Evolutionary conservation across 441 rosid genomes (phyloP), one percentile per base, ranked within the genome.

Genomic region (Adansonia rubrostipa): DNA sequence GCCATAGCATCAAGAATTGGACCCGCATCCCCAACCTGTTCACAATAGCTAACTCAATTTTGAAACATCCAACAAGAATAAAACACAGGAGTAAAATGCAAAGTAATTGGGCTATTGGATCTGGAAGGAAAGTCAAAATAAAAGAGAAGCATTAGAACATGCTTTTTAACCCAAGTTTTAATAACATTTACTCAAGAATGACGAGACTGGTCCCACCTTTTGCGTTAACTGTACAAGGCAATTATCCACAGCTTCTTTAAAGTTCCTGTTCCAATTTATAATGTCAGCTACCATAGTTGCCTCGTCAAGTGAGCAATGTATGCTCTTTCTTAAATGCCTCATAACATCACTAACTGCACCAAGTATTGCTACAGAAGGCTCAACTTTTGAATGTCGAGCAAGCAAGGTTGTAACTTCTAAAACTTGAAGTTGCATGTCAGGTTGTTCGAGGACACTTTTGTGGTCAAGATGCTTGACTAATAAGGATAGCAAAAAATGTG

Each of bases 391-490:
- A 64, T 78, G 88, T 74, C 86, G 86, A 83, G 92, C 89, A 77
- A 96, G 97, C 73, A 86, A 80, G 54, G 93, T 78, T 75, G 94
- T 87, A 82, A 94, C 94, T 84, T 90, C 93, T 79, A 94, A 77
- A 71, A 96, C 88, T 81, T 87, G 89, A 53, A 96, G 90, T 88
- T 92, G 96, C 91, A 89, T 87, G 73, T 78, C 81, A n/a, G 92
- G 94, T 70, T 92, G 83, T 84, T 92, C 92, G 58, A 92, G 90
- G 86, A 92, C 91, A 80, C 84, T 92, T 85, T 92, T 93, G 84
- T 96, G 96, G 82, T 96, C 99, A 71, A 96, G 96, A 82, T 96
- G 99, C 86, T 94, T 96, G 75, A 92, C 84, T 88, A 96, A 82
- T 82, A 88, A 88, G 67, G 97, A 92, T 60, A 96, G 85, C 84